Base-by-base conservation (phyloP, 805 yeast species). In the Candida corydali region DNA sequence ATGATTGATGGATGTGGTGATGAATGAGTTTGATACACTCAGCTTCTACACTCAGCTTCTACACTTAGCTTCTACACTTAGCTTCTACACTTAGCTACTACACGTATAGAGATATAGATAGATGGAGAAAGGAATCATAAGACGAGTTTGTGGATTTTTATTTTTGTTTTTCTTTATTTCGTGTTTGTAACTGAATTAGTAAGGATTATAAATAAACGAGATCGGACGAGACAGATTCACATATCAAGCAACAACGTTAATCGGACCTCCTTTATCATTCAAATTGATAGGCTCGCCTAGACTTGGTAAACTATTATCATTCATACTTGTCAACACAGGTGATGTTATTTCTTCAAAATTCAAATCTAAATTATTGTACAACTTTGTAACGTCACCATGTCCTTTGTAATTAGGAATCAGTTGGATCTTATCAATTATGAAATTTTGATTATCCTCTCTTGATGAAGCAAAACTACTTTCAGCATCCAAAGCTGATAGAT, bases 401-500 rank as follows among this genome's bases (percentile, higher is more conserved):
- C 73, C 73, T 36, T 49, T 55, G 45, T 50, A 65, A 11, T 2
- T 49, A 17, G 44, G 50, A 46, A 23, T 27, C 11, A 11, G 7
- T 29, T 25, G n/a, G 26, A 39, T 39, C 29, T 24, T 26, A 3
- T 12, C 17, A 12, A 16, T 38, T 11, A 38, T 34, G 14, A 38
- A 18, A 19, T 54, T 52, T 5, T 34, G 38, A 49, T 46, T 20
- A 41, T 50, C 5, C 54, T 53, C 6, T 52, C 3, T 11, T n/a
- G 12, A 9, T 12, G 4, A 7, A 12, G 23, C 29, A 22, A 38
- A 27, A 3, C 34, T 20, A 1, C 11, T 16, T 14, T 40, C 43
- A 1, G 63, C 57, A 14, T 57, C 62, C 1, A 46, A 53, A 11
- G 44, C 42, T 3, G 66, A 50, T 42, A 84, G 50, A 43, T 80